Base-by-base conservation (phyloP, 2,329 filamentous ascomycete species). In the Xylariaceae sp. region DNA sequence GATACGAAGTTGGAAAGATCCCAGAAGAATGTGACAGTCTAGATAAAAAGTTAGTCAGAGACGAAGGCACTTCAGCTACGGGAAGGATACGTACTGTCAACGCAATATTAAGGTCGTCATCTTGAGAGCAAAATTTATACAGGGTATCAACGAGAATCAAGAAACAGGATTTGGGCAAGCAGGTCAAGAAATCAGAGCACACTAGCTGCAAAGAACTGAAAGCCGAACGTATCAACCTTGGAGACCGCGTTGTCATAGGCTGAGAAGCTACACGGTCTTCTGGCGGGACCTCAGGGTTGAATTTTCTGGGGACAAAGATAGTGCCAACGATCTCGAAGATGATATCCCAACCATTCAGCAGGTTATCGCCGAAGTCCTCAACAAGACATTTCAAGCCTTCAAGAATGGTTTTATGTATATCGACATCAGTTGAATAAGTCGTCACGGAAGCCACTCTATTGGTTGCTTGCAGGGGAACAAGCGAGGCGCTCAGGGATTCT, bases 11-110 rank as follows among this genome's bases (percentile, higher is more conserved):
- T 91, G 0, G 92, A 95, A 6, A 96, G 79, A 43, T 92, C 91
- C 89, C 91, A 96, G 64, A 95, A 95, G 61, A 95, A 93, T 0
- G 92, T 95, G 7, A 95, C 88, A 1, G 91, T 93, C 80, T 88
- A 40, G 19, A 38, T 25, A 29, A 48, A 40, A 43, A 57, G 42
- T 27, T 25, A 23, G 46, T 45, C 45, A 27, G 53, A 54, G 17
- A 52, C 35, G 19, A 42, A 27, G 17, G 12, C 40, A 7, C n/a
- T 27, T 38, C 27, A 14, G 10, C 46, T 25, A 16, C 16, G 2
- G 3, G 35, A 2, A 3, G 6, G 12, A 16, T n/a, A 64, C 79
- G 66, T 72, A 88, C 86, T 25, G 93, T 97, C 21, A 98, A 73
- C 0, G 92, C 92, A 59, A 97, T 94, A 56, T 98, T 98, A 29